Conservation (phyloP, 129 eudicot genomes). For the Daucus carota region DH1_v3.0 NC_030386.2:34095001-34095500, state of each 20-base stretch:
- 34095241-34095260: slow-evolving; percentile 76
- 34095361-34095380: slow-evolving; percentile 35
- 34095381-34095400: slow-evolving; percentile 81
- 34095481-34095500: slow-evolving; percentile 76
- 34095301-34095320: slow-evolving; percentile 36
- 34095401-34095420: slow-evolving; percentile 68
- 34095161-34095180: slow-evolving; percentile 5
- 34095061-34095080: neutral
- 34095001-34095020: slow-evolving; percentile 18
- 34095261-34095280: slow-evolving; percentile 76
- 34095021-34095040: slow-evolving; percentile 25
- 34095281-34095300: slow-evolving; percentile 38
- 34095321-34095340: slow-evolving; percentile 29
- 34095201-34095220: slow-evolving; percentile 89
- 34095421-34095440: slow-evolving; percentile 85
- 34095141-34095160: slow-evolving; percentile 5
- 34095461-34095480: slow-evolving; percentile 89
- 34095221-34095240: slow-evolving; percentile 79
- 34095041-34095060: slow-evolving; percentile 21
- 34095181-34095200: neutral
- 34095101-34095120: neutral
- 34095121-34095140: neutral
- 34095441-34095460: slow-evolving; percentile 93
- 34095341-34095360: slow-evolving; percentile 33
- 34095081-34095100: neutral